These are phyloP conservation scores for Prototheca stagnorum DNA, from an alignment of 163 green algal species.

Conservation along the genomic window DNA sequence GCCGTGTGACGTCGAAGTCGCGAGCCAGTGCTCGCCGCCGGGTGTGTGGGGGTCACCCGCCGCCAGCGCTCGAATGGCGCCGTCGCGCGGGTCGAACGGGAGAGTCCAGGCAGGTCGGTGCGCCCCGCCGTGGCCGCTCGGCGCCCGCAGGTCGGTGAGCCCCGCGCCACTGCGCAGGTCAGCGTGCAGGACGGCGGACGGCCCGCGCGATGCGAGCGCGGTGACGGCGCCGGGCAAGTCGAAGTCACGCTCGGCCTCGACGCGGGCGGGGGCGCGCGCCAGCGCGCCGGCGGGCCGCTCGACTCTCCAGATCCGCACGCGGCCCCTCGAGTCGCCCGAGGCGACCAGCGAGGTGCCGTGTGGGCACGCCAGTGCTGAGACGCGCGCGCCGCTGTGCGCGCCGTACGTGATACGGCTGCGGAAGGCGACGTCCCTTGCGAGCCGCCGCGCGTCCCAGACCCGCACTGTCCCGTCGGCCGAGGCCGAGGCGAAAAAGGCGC, in stretches of 20 bases:
- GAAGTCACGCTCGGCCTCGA: no score
- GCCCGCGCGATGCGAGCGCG: no score
- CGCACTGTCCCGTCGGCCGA: constrained; percentile 65
- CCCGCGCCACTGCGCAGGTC: no score
- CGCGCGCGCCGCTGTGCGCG: constrained; percentile 24
- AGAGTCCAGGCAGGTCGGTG: constrained; percentile 55
- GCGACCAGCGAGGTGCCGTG: no score
- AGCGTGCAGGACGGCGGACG: no score
- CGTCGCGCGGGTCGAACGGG: constrained; percentile 13
- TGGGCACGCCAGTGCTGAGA: no score
- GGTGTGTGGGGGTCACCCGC: no score
- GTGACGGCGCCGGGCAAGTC: no score
- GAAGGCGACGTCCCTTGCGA: constrained; percentile 69
- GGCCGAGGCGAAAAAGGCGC: constrained; percentile 50
- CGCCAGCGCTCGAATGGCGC: constrained; percentile 6
- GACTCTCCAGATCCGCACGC: constrained; percentile 66
- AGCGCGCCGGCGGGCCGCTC: constrained; percentile 30
- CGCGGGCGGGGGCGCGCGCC: constrained; percentile 7
- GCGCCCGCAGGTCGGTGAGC: no score
- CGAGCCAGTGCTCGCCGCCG: constrained; percentile 22
- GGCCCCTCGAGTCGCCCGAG: no score
- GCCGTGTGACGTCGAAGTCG: constrained; percentile 45
- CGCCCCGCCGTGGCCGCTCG: no score
- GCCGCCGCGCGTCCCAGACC: constrained; percentile 64
- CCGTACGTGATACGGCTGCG: constrained; percentile 58